Evolutionary conservation across 2,329 filamentous ascomycete genomes (phyloP).

Genomic region (Colletotrichum horii): DNA sequence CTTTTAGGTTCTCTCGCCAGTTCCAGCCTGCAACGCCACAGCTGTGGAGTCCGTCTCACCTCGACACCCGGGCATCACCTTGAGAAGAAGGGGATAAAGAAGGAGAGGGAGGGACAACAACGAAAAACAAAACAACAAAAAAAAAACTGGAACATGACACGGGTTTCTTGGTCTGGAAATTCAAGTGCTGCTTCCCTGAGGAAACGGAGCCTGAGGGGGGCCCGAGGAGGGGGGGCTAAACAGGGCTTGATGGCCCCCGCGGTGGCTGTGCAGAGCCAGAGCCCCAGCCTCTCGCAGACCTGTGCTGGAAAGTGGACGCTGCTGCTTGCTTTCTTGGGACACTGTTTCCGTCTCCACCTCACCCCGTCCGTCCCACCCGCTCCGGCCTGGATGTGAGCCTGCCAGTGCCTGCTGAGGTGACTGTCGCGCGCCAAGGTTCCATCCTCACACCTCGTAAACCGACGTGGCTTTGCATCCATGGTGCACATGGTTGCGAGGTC

Average conservation of each 20-base stretch:
- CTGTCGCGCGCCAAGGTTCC: not conserved
- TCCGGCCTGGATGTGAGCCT: not conserved
- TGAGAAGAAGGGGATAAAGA: not conserved
- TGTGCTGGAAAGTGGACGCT: not conserved
- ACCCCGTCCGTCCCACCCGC: not conserved
- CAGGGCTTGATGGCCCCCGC: slow-evolving; percentile 9
- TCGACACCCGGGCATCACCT: not conserved
- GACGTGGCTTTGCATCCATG: slow-evolving; percentile 13
- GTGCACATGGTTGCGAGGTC: not conserved
- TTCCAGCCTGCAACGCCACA: not conserved
- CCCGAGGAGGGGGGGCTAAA: not conserved
- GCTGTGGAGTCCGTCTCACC: not conserved
- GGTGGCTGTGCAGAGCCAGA: slow-evolving; percentile 16
- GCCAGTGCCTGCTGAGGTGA: not conserved
- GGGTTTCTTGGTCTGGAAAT: not conserved
- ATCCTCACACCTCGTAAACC: slow-evolving; percentile 4
- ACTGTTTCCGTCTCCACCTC: not conserved
- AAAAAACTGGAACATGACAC: not conserved
- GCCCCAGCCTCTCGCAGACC: not conserved
- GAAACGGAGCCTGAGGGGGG: slow-evolving; percentile 16
- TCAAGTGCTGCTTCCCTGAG: not conserved
- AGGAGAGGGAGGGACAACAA: not conserved
- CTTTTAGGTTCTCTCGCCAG: not conserved
- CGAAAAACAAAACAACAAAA: not conserved
- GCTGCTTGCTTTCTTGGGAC: not conserved